phyloP scores from a whole-genome alignment of 2,329 filamentous ascomycete genomes.

The Cylindrodendrum hubeiense region DNA sequence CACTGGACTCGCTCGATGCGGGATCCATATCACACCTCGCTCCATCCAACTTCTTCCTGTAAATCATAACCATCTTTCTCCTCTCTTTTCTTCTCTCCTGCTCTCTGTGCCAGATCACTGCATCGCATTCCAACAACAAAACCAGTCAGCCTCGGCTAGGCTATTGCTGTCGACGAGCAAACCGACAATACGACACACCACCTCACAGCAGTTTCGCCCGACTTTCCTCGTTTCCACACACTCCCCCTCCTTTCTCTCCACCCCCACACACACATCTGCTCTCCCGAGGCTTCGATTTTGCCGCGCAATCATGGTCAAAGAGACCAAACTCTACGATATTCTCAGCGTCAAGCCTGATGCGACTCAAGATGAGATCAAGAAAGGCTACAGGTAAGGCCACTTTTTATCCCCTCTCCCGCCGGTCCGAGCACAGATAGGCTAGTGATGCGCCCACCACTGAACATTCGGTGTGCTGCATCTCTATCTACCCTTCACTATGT shows the following conservation, averaged over 20 bases:
- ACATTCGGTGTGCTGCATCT: background rate
- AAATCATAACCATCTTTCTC: slow-evolving; percentile 35
- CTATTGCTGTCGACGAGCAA: slow-evolving; percentile 13
- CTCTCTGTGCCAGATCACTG: slow-evolving; percentile 6
- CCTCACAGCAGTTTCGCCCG: background rate
- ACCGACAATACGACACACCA: slow-evolving; percentile 2
- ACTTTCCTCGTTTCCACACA: slow-evolving; percentile 10
- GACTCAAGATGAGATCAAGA: slow-evolving; percentile 95
- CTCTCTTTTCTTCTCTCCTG: slow-evolving; percentile 20
- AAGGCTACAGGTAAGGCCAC: slow-evolving; percentile 82
- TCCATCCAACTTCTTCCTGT: slow-evolving; percentile 40
- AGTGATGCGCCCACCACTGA: slow-evolving; percentile 5
- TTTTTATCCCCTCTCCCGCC: slow-evolving; percentile 9
- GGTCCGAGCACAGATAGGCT: slow-evolving; percentile 1
- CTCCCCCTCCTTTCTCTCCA: background rate
- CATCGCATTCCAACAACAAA: slow-evolving; percentile 12
- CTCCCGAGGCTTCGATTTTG: slow-evolving; percentile 13
- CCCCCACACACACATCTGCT: slow-evolving; percentile 18
- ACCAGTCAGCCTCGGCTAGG: slow-evolving; percentile 11
- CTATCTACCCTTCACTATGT: background rate
- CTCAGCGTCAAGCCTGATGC: slow-evolving; percentile 84
- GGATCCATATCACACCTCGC: slow-evolving; percentile 39
- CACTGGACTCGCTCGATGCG: slow-evolving; percentile 39
- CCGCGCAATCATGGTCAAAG: slow-evolving; percentile 81
- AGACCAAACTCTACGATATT: slow-evolving; percentile 94